Percentiles rank a stretch among this genome's conserved stretches.
Conservation (phyloP, 768 basidiomycete genomes). For the Xerocomellus dryophilus region DNA sequence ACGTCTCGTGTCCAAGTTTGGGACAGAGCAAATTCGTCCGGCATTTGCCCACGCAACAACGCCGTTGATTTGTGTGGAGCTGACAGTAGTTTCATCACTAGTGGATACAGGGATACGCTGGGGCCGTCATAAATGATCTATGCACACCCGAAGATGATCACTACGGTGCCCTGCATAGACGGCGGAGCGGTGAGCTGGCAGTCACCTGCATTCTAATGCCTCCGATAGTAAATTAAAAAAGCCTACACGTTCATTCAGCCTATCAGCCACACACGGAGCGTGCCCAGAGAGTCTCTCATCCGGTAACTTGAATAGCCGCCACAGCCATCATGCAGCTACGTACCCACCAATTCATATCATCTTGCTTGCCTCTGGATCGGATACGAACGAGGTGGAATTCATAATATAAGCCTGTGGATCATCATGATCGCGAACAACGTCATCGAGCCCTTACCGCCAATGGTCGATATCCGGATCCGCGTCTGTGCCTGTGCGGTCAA, state of each 20-base stretch:
- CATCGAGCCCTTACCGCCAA: not conserved
- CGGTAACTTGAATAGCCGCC: not conserved
- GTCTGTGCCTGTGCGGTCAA: not conserved
- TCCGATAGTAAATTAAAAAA: no score
- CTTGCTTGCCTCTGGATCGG: not conserved
- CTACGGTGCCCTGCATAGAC: no score
- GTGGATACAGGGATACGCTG: not conserved
- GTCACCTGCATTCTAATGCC: no score
- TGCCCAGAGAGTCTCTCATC: not conserved
- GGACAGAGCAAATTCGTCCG: not conserved
- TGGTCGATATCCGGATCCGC: not conserved
- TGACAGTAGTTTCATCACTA: not conserved
- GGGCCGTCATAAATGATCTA: not conserved
- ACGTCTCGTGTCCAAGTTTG: not conserved
- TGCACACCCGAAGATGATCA: not conserved
- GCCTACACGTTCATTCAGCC: not conserved
- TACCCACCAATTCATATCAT: not conserved
- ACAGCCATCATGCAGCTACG: not conserved
- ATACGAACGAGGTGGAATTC: not conserved
- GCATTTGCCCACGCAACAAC: not conserved
- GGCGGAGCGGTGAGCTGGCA: constrained; percentile 2
- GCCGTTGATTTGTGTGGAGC: not conserved
- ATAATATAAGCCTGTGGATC: not conserved
- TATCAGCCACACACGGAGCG: no score
- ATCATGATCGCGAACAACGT: not conserved